Evolutionary conservation across 2,329 filamentous ascomycete genomes (phyloP).

Genomic region (Beauveria caledonica): DNA sequence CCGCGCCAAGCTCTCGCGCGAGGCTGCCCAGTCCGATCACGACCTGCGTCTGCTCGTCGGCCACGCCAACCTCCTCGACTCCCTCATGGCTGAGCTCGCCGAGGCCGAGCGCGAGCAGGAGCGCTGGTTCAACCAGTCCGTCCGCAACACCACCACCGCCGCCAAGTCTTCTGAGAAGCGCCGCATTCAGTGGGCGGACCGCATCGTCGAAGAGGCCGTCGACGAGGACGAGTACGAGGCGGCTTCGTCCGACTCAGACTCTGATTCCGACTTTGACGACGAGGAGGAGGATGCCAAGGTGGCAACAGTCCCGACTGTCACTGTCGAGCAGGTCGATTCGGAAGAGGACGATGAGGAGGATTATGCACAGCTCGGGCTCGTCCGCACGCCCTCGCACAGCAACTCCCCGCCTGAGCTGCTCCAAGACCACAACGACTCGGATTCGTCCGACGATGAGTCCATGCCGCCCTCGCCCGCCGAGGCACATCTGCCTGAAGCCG

Average conservation of each 20-base stretch:
- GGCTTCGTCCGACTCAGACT: constrained; percentile 44
- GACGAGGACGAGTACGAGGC: constrained; percentile 58
- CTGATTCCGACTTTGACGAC: constrained; percentile 37
- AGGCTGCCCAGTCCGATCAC: constrained; percentile 86
- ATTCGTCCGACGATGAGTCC: constrained; percentile 67
- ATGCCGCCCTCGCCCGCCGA: constrained; percentile 64
- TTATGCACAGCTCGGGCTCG: constrained; percentile 57
- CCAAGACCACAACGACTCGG: constrained; percentile 57
- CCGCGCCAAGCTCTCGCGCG: constrained; percentile 86
- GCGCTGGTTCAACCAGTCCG: constrained; percentile 94
- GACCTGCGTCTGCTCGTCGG: constrained; percentile 91
- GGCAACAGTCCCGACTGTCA: constrained; percentile 37
- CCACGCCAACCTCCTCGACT: constrained; percentile 96
- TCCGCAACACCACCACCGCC: constrained; percentile 49
- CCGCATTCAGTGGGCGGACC: constrained; percentile 84
- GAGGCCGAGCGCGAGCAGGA: constrained; percentile 94
- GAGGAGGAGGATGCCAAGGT: constrained; percentile 49
- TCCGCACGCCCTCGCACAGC: constrained; percentile 59
- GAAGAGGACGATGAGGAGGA: constrained; percentile 49
- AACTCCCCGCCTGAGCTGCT: constrained; percentile 62
- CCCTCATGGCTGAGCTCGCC: constrained; percentile 83
- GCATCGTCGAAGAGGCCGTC: constrained; percentile 43
- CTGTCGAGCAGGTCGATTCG: constrained; percentile 31
- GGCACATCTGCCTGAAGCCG: constrained; percentile 49
- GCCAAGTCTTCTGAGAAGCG: constrained; percentile 43